Conservation (phyloP, 805 yeast genomes). For the Saccharomyces cerevisiae region DNA sequence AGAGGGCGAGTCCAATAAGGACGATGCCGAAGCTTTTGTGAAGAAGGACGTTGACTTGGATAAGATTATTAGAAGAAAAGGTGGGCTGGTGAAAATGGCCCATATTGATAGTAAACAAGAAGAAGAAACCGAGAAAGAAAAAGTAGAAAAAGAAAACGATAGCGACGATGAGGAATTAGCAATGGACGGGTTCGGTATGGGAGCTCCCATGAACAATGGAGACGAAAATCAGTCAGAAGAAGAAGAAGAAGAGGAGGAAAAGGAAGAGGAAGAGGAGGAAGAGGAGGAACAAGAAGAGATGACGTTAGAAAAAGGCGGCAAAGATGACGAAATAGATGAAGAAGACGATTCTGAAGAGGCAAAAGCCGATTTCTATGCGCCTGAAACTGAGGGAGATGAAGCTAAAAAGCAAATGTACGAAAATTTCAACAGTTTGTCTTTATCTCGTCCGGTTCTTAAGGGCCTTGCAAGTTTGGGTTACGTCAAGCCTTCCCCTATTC, state of each 20-base stretch:
- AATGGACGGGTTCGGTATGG: conserved; percentile 35
- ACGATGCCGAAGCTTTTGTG: conserved; percentile 7
- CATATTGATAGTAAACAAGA: conserved; percentile 34
- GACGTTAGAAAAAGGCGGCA: conserved; percentile 12
- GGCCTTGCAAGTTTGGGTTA: conserved; percentile 78
- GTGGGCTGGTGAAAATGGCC: conserved; percentile 57
- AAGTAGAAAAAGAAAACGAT: conserved; percentile 34
- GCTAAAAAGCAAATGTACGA: conserved; percentile 46
- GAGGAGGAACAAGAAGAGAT: conserved; percentile 26
- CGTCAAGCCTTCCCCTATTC: conserved; percentile 87
- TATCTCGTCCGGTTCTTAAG: conserved; percentile 85
- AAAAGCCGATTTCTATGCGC: conserved; percentile 70
- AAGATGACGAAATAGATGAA: conserved; percentile 18
- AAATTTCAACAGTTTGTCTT: conserved; percentile 65
- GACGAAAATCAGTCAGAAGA: conserved; percentile 27
- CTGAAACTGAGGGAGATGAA: conserved; percentile 44
- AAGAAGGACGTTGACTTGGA: conserved; percentile 76
- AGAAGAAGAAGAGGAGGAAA: conserved; percentile 18
- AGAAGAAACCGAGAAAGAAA: conserved; percentile 38
- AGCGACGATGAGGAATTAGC: conserved; percentile 31
- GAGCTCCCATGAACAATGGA: conserved; percentile 21
- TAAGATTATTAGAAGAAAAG: conserved; percentile 76
- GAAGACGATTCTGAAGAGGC: conserved; percentile 55
- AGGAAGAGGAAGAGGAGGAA: conserved; percentile 15
- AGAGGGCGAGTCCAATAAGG: conserved; percentile 30